Evolutionary conservation across 331 rosid species (phyloP).

Genomic region (Stylosanthes scabra): DNA sequence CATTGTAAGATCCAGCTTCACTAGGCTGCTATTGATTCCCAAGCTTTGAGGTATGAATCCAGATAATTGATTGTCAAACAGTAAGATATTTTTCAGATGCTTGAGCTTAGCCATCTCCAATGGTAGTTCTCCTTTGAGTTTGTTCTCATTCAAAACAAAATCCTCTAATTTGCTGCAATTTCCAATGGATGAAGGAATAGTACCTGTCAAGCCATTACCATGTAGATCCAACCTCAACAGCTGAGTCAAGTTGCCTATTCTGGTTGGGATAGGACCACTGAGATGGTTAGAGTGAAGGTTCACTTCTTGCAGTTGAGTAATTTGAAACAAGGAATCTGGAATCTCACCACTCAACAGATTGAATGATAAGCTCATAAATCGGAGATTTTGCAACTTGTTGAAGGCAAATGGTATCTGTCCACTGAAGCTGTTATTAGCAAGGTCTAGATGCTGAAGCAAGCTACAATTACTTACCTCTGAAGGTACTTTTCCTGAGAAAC

Average conservation of each 20-base stretch:
- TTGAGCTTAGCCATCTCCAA: not conserved
- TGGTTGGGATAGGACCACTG: conserved; percentile 57
- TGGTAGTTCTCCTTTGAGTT: conserved; percentile 41
- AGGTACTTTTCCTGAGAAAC: conserved; percentile 54
- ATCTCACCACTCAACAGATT: conserved; percentile 54
- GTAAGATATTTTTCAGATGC: conserved; percentile 47
- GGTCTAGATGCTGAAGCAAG: conserved; percentile 39
- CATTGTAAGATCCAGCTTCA: conserved; percentile 45
- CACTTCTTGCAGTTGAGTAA: conserved; percentile 41
- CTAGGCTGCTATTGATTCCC: conserved; percentile 68
- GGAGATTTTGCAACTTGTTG: conserved; percentile 36
- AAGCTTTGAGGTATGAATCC: conserved; percentile 65
- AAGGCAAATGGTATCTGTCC: conserved; percentile 37
- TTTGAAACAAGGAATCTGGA: conserved; percentile 54
- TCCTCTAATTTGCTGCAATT: conserved; percentile 52
- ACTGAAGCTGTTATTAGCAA: conserved; percentile 21
- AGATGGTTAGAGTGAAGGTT: conserved; percentile 46
- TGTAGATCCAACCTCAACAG: conserved; percentile 39
- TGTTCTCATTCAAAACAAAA: conserved; percentile 45
- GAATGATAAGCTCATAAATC: not conserved
- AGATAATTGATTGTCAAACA: conserved; percentile 57
- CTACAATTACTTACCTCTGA: conserved; percentile 51
- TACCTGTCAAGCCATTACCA: conserved; percentile 51
- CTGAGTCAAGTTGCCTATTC: conserved; percentile 53
- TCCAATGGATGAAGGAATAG: conserved; percentile 59